Base-by-base conservation (phyloP, 2,329 filamentous ascomycete genomes). In the Aspergillus fumigatus region DNA sequence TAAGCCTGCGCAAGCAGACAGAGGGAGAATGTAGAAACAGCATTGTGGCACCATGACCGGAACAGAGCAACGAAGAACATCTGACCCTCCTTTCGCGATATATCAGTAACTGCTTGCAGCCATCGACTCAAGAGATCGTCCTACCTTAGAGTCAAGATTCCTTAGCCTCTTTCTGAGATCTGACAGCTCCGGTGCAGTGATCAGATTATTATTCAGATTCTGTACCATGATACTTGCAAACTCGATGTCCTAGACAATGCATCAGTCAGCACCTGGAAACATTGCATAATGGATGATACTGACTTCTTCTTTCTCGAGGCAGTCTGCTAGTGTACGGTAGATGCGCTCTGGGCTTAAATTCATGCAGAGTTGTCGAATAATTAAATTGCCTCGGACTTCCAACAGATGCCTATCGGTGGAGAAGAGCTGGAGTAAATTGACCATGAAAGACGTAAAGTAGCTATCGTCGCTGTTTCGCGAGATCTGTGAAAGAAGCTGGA, bases 191-290 rank as follows among this genome's bases (percentile, higher is more conserved):
- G 95, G 94, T 0, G 95, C 94, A 1, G 95, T 99, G 63, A 99
- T 97, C 54, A 99, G 86, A 67, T 99, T 99, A 74, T 99, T 99
- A 77, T 99, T 99, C 52, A 99, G 81, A 67, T 97, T 97, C 73
- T 99, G 94, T 29, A 99, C 92, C 94, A 99, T 99, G 66, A 99
- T 97, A 70, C 93, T 97, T 17, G 94, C 93, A 74, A 99, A 99
- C 72, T 99, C 95, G 45, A 99, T 86, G 70, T 99, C 94, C 75
- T 82, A 48, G 3, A 21, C n/a, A 50, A 3, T 9, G 35, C 17
- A 23, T 38, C 21, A 14, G 45, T 65, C 52, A 65, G 57, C 51
- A 55, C 11, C 32, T 47, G 11, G 32, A 45, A 21, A 25, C 11
- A 45, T 43, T 35, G 10, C 14, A 38, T 38, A 14, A 17, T 5